Evolutionary conservation across 2,329 filamentous ascomycete species (phyloP).

Genomic region (Exophiala lecanii-corni): DNA sequence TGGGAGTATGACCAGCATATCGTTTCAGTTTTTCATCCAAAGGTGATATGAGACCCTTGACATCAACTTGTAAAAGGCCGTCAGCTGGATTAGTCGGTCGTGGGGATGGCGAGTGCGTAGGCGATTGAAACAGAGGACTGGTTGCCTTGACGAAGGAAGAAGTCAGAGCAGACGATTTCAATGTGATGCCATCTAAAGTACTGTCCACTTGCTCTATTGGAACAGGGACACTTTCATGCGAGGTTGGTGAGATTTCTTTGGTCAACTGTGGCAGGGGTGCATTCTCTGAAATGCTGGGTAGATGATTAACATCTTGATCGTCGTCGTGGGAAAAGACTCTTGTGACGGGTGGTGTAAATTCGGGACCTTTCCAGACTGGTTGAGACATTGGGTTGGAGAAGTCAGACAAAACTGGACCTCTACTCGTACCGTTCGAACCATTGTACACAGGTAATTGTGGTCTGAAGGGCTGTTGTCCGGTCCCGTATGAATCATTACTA

Average conservation of each 20-base stretch:
- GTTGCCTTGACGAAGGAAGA: conserved; percentile 41
- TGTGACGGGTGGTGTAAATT: conserved; percentile 36
- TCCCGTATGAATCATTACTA: conserved; percentile 22
- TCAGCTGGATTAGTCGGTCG: conserved; percentile 15
- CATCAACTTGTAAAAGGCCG: conserved; percentile 29
- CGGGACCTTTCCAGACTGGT: conserved; percentile 43
- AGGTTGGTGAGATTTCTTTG: conserved; percentile 31
- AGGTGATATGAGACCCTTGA: conserved; percentile 29
- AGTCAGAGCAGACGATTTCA: conserved; percentile 42
- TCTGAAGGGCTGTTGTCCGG: conserved; percentile 23
- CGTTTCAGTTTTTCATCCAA: conserved; percentile 38
- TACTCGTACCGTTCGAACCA: conserved; percentile 7
- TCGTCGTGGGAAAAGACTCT: conserved; percentile 40
- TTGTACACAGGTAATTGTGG: conserved; percentile 13
- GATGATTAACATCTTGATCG: conserved; percentile 18
- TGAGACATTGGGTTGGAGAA: conserved; percentile 17
- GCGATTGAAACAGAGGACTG: conserved; percentile 37
- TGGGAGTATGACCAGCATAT: conserved; percentile 43
- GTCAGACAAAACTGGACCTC: conserved; percentile 13
- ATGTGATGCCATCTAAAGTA: conserved; percentile 43
- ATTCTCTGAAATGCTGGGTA: conserved; percentile 32
- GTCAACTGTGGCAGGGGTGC: conserved; percentile 35
- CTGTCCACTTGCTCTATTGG: conserved; percentile 45
- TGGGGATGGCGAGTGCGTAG: conserved; percentile 26
- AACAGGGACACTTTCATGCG: conserved; percentile 30